These are phyloP conservation scores for Trichoderma orchidacearum DNA, from an alignment of 495 filamentous ascomycete species.

Conservation along the genomic window DNA sequence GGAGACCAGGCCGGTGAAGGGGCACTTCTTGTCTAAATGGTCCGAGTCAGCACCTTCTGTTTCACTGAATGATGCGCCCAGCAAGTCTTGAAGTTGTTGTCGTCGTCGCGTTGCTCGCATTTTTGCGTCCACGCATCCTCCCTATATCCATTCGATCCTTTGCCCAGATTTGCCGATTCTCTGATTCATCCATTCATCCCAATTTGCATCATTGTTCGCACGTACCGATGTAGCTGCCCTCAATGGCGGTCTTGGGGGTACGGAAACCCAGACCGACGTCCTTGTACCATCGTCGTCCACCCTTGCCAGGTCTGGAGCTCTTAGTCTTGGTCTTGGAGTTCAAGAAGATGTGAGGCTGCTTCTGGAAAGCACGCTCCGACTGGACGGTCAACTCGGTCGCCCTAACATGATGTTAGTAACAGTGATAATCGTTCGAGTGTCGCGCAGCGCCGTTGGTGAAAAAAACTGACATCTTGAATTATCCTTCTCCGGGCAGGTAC, in stretches of 20 bases:
- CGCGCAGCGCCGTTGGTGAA: not conserved
- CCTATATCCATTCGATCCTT: conserved; percentile 3
- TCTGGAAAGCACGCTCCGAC: conserved; percentile 96
- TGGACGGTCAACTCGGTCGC: conserved; percentile 97
- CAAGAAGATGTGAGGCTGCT: conserved; percentile 99
- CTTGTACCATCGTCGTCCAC: conserved; percentile 95
- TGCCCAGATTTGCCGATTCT: not conserved
- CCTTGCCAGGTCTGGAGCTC: conserved; percentile 69
- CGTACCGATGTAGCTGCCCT: conserved; percentile 98
- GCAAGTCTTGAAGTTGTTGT: not conserved
- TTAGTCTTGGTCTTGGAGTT: conserved; percentile 89
- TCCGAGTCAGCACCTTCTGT: not conserved
- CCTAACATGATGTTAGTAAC: conserved; percentile 35
- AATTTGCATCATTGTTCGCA: conserved; percentile 11
- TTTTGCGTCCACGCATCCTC: no score
- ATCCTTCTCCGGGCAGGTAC: conserved; percentile 1
- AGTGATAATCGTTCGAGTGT: not conserved
- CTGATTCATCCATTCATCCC: not conserved
- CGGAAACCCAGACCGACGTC: conserved; percentile 97
- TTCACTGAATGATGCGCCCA: not conserved
- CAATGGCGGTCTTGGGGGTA: conserved; percentile 94
- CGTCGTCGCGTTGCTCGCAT: not conserved
- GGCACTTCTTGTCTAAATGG: conserved; percentile 96
- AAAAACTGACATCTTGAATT: conserved; percentile 4
- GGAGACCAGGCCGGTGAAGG: conserved; percentile 93